A percentile compares a stretch with the other conserved stretches of the same genome.
Evolutionary conservation across 345 rosid species (phyloP).

Genomic region (Moricandia arvensis): DNA sequence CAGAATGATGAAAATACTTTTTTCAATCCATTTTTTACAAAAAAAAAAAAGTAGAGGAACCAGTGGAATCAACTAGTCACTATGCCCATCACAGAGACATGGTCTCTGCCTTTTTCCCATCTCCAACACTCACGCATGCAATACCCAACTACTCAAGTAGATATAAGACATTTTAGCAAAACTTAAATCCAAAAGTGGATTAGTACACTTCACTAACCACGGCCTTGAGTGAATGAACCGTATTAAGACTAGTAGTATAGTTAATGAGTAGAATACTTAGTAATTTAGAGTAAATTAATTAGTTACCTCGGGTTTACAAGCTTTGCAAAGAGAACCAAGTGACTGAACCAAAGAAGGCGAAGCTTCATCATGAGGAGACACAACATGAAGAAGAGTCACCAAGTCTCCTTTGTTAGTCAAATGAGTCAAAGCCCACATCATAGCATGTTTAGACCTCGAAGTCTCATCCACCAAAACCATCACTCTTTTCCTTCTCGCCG

Average conservation of each 20-base stretch:
- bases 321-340: constrained; percentile 89
- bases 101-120: background rate
- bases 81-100: constrained; percentile 20
- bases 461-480: constrained; percentile 88
- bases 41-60: constrained; percentile 5
- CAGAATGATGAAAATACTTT: constrained; percentile 30
- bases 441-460: constrained; percentile 78
- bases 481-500: constrained; percentile 66
- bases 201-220: background rate
- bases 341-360: constrained; percentile 57
- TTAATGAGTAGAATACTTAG: background rate
- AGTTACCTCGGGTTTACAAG: constrained; percentile 82
- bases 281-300: constrained; percentile 1
- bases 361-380: constrained; percentile 37
- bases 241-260: background rate
- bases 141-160: constrained; percentile 40
- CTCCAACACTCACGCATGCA: constrained; percentile 34
- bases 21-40: background rate
- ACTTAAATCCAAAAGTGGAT: background rate
- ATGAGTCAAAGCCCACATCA: constrained; percentile 99
- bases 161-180: constrained; percentile 34
- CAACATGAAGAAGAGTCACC: constrained; percentile 74
- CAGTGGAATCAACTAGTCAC: constrained; percentile 27
- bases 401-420: constrained; percentile 73
- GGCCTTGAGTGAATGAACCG: background rate